These are phyloP conservation scores for Citrus australasica DNA, from an alignment of 345 rosid species.

Conservation along the genomic window DNA sequence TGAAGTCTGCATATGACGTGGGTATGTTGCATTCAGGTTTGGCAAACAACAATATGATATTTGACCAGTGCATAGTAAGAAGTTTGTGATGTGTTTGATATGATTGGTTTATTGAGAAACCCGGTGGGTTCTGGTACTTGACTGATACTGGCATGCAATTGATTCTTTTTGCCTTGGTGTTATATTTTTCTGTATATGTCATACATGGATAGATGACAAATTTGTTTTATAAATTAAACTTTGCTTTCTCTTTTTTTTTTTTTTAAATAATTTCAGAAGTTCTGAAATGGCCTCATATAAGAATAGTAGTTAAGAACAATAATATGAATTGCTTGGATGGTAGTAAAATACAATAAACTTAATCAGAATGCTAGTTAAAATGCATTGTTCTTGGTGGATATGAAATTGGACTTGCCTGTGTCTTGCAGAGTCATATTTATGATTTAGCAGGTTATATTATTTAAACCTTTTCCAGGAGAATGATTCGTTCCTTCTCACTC, in stretches of 20 bases:
- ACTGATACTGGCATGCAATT: neutral
- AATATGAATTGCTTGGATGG: neutral
- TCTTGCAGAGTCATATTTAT: neutral
- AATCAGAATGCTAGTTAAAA: neutral
- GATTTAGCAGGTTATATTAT: neutral
- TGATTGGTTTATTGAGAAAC: neutral
- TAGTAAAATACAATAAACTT: neutral
- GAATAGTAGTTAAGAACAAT: neutral
- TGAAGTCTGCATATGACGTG: neutral
- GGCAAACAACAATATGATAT: neutral
- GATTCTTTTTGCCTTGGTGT: neutral
- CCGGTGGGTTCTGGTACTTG: neutral
- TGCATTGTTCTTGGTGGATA: neutral
- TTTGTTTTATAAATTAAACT: neutral
- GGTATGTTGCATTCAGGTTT: neutral
- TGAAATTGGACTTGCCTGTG: neutral
- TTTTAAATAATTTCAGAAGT: neutral
- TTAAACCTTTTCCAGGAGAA: neutral
- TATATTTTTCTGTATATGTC: neutral
- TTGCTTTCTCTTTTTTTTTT: neutral
- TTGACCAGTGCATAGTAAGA: neutral
- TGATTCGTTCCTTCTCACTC: neutral
- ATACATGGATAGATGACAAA: neutral
- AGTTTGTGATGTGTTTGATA: neutral
- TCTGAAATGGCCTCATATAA: neutral